A percentile compares a stretch with the other conserved stretches of the same genome.
Conservation (phyloP, 2,329 filamentous ascomycete genomes). For the Catunica adiposa region DNA sequence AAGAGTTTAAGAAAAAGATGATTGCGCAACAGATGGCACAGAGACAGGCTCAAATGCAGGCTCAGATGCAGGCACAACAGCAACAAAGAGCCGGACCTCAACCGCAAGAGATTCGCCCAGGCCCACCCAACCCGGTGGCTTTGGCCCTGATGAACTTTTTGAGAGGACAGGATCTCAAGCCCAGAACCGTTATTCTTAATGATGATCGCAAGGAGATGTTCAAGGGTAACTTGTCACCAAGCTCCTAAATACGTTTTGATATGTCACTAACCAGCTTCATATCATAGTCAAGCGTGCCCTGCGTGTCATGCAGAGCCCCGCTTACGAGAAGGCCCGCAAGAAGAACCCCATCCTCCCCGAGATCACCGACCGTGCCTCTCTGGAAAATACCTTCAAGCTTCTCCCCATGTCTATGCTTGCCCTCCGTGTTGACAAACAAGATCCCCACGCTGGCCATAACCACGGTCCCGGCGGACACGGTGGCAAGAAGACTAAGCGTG, state of each 20-base stretch:
- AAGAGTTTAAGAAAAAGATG: slow-evolving; percentile 1
- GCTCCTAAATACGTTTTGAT: not conserved
- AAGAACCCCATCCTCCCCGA: slow-evolving; percentile 82
- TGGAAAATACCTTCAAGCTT: slow-evolving; percentile 88
- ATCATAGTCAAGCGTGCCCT: slow-evolving; percentile 80
- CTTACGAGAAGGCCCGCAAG: slow-evolving; percentile 73
- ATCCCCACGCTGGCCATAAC: slow-evolving; percentile 48
- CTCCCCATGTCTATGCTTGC: slow-evolving; percentile 89
- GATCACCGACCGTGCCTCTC: slow-evolving; percentile 72
- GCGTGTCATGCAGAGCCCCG: slow-evolving; percentile 72
- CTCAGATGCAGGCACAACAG: slow-evolving; percentile 14
- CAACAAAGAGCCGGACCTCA: slow-evolving; percentile 26
- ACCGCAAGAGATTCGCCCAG: slow-evolving; percentile 52
- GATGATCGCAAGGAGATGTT: slow-evolving; percentile 98
- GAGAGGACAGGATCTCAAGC: slow-evolving; percentile 68
- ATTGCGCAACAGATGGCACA: slow-evolving; percentile 5
- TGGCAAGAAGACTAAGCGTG: slow-evolving; percentile 62
- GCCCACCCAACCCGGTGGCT: slow-evolving; percentile 75
- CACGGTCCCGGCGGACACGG: slow-evolving; percentile 31
- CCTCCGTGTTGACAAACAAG: slow-evolving; percentile 66
- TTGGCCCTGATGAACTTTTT: slow-evolving; percentile 82
- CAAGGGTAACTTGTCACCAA: slow-evolving; percentile 42
- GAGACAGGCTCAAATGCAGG: slow-evolving; percentile 15
- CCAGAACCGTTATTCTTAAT: slow-evolving; percentile 78
- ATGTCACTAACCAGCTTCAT: not conserved